Conservation (phyloP, 2,329 filamentous ascomycete genomes). For the Akanthomyces uredinophilus region DNA sequence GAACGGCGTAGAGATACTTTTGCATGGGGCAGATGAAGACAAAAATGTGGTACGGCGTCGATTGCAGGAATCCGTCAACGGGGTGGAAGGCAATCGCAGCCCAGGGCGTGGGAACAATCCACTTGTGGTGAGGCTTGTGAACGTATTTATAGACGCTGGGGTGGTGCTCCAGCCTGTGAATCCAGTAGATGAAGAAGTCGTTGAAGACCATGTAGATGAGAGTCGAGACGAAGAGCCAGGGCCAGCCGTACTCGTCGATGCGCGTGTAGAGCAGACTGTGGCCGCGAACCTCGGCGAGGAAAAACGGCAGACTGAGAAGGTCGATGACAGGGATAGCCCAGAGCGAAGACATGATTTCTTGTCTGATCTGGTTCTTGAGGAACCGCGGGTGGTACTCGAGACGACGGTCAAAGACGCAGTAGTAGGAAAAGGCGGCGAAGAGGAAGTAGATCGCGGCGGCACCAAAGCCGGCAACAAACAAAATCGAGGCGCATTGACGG, state of each 20-base stretch:
- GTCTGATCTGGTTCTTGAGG: conserved; percentile 42
- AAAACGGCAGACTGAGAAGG: conserved; percentile 40
- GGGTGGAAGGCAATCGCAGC: conserved; percentile 44
- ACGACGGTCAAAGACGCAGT: conserved; percentile 54
- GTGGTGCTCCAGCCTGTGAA: conserved; percentile 42
- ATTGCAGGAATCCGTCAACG: conserved; percentile 41
- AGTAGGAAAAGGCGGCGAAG: conserved; percentile 65
- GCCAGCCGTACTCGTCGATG: conserved; percentile 34
- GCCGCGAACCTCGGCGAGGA: conserved; percentile 43
- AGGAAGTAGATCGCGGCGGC: conserved; percentile 53
- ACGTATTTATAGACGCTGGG: conserved; percentile 42
- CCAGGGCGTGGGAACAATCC: conserved; percentile 44
- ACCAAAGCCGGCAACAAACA: conserved; percentile 35
- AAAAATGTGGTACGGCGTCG: conserved; percentile 41
- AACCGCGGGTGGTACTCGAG: conserved; percentile 43
- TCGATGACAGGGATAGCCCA: conserved; percentile 40
- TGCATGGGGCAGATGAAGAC: conserved; percentile 42
- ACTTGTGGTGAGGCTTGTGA: conserved; percentile 46
- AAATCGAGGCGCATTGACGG: conserved; percentile 34
- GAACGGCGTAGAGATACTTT: conserved; percentile 38
- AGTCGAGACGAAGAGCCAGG: conserved; percentile 34
- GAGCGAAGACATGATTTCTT: conserved; percentile 39
- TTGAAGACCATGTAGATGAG: conserved; percentile 42
- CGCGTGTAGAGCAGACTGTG: conserved; percentile 37
- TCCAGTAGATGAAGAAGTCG: conserved; percentile 43